Base-by-base conservation (phyloP, 148 eudicot genomes). In the Nepenthes gracilis region DNA sequence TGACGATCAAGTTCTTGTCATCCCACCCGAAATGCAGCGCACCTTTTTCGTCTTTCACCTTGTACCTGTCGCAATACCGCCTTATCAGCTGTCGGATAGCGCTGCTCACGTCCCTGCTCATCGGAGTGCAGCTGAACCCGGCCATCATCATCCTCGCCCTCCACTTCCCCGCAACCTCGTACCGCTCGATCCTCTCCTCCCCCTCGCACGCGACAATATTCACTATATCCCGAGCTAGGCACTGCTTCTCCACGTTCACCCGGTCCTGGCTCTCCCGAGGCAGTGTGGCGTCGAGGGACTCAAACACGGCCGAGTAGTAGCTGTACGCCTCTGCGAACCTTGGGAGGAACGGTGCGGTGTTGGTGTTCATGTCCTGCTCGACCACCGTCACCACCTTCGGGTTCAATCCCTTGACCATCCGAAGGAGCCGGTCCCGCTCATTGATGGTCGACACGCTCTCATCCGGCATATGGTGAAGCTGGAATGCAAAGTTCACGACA, bases 91-190 rank as follows among this genome's bases (percentile, higher is more conserved):
- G 47, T 58, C 68, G 64, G 48, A 91, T 78, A 15, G 61, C 57
- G 8, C 75, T 64, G 1, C 55, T 63, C 47, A 77, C 84, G 14
- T 68, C 72, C 47, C 37, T 55, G 47, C 79, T 79, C 54, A 87
- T 57, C 1, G 81, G 77, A 47, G 66, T 64, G 1, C 84, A 23
- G 2, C 35, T 64, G 60, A 91, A 91, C 57, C 97, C 97, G 0
- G 97, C 97, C 97, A 87, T 91, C 51, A 62, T 71, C 96, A 91
- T 87, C 81, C 97, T 79, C 0, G 93, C 93, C 62, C 84, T 83
- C 97, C 97, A 91, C 59, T 91, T 91, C 45, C 97, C 97, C 0
- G 90, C 81, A 43, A 91, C 96, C 72, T 91, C 97, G 57, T 87
- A 87, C 1, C 96, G 74, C 70, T 91, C 97, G 2, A 87, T 83